Evolutionary conservation across 495 filamentous ascomycete genomes (phyloP).

Genomic region (Aspergillus avenaceus): DNA sequence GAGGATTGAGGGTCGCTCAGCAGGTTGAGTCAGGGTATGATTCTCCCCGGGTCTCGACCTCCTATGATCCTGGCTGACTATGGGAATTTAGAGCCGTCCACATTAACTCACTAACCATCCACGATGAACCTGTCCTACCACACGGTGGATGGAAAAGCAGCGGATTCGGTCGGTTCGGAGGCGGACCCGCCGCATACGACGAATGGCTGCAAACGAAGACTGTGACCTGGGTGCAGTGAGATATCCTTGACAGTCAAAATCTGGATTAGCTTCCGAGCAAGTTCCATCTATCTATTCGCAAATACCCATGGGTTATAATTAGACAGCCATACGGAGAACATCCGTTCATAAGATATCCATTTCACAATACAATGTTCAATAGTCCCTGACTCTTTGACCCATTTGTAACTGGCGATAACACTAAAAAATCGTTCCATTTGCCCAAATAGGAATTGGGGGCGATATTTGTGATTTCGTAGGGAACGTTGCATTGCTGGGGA

Average conservation of each 20-base stretch:
- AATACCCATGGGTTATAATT: not conserved
- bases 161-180: slow-evolving; percentile 72
- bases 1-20: slow-evolving; percentile 43
- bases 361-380: not conserved
- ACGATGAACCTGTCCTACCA: slow-evolving; percentile 75
- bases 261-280: not conserved
- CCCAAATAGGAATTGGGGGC: not conserved
- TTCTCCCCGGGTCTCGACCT: not conserved
- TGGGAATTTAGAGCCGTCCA: slow-evolving; percentile 59
- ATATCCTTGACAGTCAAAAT: not conserved
- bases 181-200: slow-evolving; percentile 48
- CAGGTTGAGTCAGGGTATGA: slow-evolving; percentile 48
- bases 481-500: not conserved
- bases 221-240: slow-evolving; percentile 59
- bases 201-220: slow-evolving; percentile 88
- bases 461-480: not conserved
- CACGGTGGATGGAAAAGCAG: slow-evolving; percentile 86
- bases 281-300: not conserved
- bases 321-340: not conserved
- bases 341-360: no score
- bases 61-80: not conserved
- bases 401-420: not conserved
- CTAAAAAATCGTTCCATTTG: not conserved
- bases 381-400: not conserved
- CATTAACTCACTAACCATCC: slow-evolving; percentile 80